Conservation (phyloP, 768 basidiomycete genomes). For the Psilocybe cubensis region DNA sequence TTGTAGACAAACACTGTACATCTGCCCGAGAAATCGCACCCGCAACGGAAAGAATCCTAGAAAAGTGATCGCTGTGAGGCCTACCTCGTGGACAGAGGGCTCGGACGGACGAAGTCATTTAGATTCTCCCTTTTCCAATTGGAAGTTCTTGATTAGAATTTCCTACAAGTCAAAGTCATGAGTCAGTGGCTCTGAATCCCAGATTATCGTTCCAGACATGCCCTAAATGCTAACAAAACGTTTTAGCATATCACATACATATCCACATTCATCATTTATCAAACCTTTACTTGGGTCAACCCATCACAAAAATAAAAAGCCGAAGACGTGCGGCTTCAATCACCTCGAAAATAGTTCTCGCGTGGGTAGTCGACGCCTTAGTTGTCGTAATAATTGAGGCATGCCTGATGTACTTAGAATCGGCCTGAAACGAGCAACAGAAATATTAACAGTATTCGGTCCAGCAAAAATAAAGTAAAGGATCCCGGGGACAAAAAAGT, state of each 20-base stretch:
- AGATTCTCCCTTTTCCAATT: neutral
- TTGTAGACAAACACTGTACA: neutral
- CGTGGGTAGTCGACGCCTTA: neutral
- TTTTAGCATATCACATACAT: no score
- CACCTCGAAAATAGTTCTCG: neutral
- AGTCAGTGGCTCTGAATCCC: no score
- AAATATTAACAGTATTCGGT: neutral
- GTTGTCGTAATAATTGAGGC: neutral
- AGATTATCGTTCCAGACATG: neutral
- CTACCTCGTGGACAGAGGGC: neutral
- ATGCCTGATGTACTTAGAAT: no score
- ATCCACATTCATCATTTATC: no score
- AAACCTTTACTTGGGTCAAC: no score
- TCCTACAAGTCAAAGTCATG: no score
- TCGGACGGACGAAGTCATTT: neutral
- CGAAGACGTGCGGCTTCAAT: neutral
- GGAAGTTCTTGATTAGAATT: neutral
- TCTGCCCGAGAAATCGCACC: neutral
- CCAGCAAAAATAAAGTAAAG: neutral
- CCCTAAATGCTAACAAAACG: neutral
- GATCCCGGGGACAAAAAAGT: neutral
- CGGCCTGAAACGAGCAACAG: neutral
- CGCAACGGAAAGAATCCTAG: neutral
- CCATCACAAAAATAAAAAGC: neutral
- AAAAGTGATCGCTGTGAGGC: neutral